Evolutionary conservation across 2,329 filamentous ascomycete genomes (phyloP), one percentile per base, ranked within the genome.

Genomic region (Mycosphaerella sp.): DNA sequence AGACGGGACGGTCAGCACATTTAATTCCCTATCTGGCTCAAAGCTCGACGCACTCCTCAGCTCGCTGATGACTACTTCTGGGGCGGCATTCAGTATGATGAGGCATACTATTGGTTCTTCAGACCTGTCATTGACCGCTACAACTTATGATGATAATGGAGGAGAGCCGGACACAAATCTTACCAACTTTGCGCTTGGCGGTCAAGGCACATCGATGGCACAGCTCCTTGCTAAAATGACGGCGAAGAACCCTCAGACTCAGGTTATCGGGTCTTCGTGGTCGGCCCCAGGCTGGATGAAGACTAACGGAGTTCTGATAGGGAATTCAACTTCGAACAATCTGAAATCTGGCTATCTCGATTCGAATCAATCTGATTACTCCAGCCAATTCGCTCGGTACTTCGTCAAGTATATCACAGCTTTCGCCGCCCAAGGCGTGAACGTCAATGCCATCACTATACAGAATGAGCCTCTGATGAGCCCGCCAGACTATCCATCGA

Each of bases 371-470:
- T 41, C 53, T 2, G 49, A 52, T 42, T 52, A 54, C 34, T 52
- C 53, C 4, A 39, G 45, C 16, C 28, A 40, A 6, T 58, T 54
- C 32, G 56, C 56, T 17, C 27, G 56, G 13, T 56, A 56, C 42
- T 58, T 58, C 21, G 55, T 57, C 44, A 57, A 57, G 40, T 57
- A 57, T 35, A 52, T 58, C n/a, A 37, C 53, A 45, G 56, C 56
- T 6, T 56, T 50, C 36, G 35, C 53, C 8, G 52, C 45, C 6
- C 41, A 43, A 6, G 56, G 56, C 13, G 56, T 45, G 13, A 35
- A 44, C 2, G 39, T 58, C 28, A 41, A 52, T 28, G 53, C 56
- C 27, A 56, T 58, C 41, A 54, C 56, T 1, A 12, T 58, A 3
- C 56, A 58, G 36, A 58, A 58, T 14, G 56, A 58, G 32, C 52